phyloP scores from a whole-genome alignment of 1,284 basidiomycete genomes.

The Phenoliferia sp. region DNA sequence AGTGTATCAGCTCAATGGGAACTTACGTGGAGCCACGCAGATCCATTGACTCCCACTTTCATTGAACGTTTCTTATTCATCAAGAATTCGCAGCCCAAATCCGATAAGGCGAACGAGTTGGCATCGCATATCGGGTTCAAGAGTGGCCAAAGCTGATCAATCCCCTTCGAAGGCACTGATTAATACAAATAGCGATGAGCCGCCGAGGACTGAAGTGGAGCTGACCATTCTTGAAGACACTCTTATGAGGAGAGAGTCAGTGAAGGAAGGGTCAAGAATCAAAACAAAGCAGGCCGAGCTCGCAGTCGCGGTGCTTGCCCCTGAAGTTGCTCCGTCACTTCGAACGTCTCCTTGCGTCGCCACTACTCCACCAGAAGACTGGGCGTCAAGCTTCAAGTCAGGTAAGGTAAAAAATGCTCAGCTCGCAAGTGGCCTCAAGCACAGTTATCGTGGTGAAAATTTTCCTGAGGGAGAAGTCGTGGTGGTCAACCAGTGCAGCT shows the following conservation, averaged over 20 bases:
- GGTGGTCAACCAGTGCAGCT: too few relatives aligned
- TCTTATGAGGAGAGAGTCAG: background rate
- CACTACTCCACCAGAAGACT: too few relatives aligned
- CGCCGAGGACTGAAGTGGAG: too few relatives aligned
- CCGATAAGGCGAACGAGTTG: background rate
- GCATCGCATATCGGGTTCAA: background rate
- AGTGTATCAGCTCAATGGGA: background rate
- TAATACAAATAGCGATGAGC: too few relatives aligned
- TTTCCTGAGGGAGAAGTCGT: too few relatives aligned
- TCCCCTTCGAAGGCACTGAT: background rate
- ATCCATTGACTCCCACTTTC: background rate
- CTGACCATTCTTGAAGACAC: background rate
- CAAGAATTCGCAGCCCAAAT: background rate
- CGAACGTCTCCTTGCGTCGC: too few relatives aligned
- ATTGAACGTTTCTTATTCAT: background rate
- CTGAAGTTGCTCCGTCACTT: too few relatives aligned
- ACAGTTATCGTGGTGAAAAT: too few relatives aligned
- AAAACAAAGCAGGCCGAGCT: background rate
- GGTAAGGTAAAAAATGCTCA: too few relatives aligned
- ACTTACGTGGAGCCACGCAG: background rate
- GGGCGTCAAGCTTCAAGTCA: too few relatives aligned
- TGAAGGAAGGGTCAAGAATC: background rate
- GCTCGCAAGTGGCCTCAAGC: too few relatives aligned
- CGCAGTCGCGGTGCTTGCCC: too few relatives aligned
- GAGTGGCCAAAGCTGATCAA: background rate